A percentile compares a stretch with the other conserved stretches of the same genome.
phyloP scores from a whole-genome alignment of 768 basidiomycete species.

The Mycena rebaudengoi region DNA sequence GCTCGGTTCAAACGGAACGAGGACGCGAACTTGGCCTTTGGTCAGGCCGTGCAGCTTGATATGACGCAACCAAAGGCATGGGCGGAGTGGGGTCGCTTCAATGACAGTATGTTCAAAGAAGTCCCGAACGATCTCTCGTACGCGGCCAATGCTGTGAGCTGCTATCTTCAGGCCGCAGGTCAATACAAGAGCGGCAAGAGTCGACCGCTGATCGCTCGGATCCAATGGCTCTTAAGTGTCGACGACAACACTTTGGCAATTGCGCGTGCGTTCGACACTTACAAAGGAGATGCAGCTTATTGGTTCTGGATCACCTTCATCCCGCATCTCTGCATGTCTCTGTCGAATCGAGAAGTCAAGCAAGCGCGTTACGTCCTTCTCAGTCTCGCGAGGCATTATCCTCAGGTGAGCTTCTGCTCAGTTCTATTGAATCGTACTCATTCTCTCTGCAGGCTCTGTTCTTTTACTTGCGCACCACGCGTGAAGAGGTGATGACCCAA shows the following conservation, averaged over 20 bases:
- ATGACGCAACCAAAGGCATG: slow-evolving; percentile 95
- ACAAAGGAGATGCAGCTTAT: slow-evolving; percentile 94
- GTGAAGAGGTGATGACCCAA: slow-evolving; percentile 70
- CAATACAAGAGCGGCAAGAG: slow-evolving; percentile 94
- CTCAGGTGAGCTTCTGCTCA: slow-evolving; percentile 61
- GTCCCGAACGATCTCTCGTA: slow-evolving; percentile 73
- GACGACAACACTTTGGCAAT: slow-evolving; percentile 81
- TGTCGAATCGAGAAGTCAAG: slow-evolving; percentile 91
- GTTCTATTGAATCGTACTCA: slow-evolving; percentile 12
- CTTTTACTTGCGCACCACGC: slow-evolving; percentile 89
- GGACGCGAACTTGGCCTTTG: slow-evolving; percentile 91
- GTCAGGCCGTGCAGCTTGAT: slow-evolving; percentile 96
- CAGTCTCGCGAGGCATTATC: slow-evolving; percentile 89
- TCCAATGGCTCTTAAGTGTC: slow-evolving; percentile 95
- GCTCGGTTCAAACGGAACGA: slow-evolving; percentile 85
- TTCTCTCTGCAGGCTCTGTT: slow-evolving; percentile 78
- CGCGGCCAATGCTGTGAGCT: slow-evolving; percentile 93
- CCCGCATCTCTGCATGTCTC: slow-evolving; percentile 89
- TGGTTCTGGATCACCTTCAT: slow-evolving; percentile 99
- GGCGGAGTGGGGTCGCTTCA: slow-evolving; percentile 98
- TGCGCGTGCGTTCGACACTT: slow-evolving; percentile 88
- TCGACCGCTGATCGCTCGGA: slow-evolving; percentile 87
- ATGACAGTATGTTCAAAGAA: slow-evolving; percentile 93
- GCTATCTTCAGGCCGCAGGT: slow-evolving; percentile 97
- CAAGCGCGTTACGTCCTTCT: slow-evolving; percentile 90